Percentiles rank a stretch among this genome's conserved stretches.
Conservation (phyloP, 768 basidiomycete species). For the Antrodiella citrinella region DNA sequence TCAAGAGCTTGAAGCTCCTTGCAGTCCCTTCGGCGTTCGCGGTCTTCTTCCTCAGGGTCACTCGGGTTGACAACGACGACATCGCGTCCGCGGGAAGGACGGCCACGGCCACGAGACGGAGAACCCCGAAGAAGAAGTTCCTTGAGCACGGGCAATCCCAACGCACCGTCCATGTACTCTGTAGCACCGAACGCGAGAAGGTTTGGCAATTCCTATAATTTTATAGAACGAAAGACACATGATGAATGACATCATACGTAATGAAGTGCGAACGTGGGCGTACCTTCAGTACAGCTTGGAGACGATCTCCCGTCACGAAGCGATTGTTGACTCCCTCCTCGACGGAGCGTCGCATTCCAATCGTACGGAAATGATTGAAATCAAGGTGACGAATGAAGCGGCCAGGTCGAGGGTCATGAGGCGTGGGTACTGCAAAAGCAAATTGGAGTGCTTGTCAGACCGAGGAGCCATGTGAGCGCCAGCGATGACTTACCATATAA, state of each 20-base stretch:
- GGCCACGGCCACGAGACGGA: constrained; percentile 60
- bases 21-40: constrained; percentile 64
- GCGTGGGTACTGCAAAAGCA: constrained; percentile 1
- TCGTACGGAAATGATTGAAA: constrained; percentile 96
- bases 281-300: constrained; percentile 74
- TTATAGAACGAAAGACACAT: neutral
- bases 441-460: too few species aligned
- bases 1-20: constrained; percentile 84
- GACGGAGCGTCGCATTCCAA: constrained; percentile 89
- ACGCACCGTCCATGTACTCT: constrained; percentile 95
- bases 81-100: constrained; percentile 58
- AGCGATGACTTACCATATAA: constrained; percentile 54
- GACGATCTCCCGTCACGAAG: constrained; percentile 87
- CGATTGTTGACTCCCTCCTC: constrained; percentile 84
- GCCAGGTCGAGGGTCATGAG: constrained; percentile 61
- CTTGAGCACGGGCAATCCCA: constrained; percentile 76
- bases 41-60: constrained; percentile 70
- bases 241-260: constrained; percentile 6
- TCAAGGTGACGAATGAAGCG: constrained; percentile 81
- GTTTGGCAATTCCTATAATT: constrained; percentile 84
- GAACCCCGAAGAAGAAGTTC: constrained; percentile 86
- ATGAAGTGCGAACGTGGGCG: constrained; percentile 13
- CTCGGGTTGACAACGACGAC: constrained; percentile 36
- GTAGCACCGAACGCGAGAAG: constrained; percentile 88
- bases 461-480: neutral